Evolutionary conservation across 345 rosid genomes (phyloP).

Genomic region (Passiflora organensis): DNA sequence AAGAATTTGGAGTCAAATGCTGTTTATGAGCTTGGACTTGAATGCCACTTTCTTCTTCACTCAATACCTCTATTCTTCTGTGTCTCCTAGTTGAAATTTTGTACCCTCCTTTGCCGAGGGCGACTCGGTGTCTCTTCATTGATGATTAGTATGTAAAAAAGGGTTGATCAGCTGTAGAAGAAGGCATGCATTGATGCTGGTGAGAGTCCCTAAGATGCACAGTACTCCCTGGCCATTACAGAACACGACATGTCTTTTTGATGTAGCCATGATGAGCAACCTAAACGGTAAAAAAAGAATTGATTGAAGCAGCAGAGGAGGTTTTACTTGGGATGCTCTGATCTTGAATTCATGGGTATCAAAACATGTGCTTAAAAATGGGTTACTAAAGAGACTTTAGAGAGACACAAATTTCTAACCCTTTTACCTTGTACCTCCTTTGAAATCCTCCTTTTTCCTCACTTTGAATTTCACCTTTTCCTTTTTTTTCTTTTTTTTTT

Average conservation of each 20-base stretch:
- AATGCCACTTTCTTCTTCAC: background rate
- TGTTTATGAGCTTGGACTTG: background rate
- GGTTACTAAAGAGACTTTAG: slow-evolving; percentile 31
- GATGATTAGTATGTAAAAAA: background rate
- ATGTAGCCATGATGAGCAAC: background rate
- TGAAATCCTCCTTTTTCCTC: slow-evolving; percentile 10
- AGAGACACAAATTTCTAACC: slow-evolving; percentile 43
- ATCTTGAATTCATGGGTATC: slow-evolving; percentile 12
- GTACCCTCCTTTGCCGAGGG: too few species aligned
- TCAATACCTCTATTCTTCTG: too few species aligned
- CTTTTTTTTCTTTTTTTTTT: background rate
- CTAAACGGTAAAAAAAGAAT: slow-evolving; percentile 16
- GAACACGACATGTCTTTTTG: background rate
- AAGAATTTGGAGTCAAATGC: slow-evolving; percentile 6
- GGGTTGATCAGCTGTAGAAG: background rate
- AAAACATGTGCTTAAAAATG: slow-evolving; percentile 19
- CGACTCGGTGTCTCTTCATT: background rate
- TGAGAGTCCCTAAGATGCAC: too few species aligned
- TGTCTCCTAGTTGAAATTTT: too few species aligned
- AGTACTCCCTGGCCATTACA: background rate
- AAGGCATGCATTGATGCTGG: too few species aligned
- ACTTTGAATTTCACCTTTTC: slow-evolving; percentile 21
- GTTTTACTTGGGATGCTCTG: slow-evolving; percentile 40
- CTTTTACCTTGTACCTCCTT: slow-evolving; percentile 20
- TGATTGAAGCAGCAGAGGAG: too few species aligned